Evolutionary conservation across 176 grass and related monocot species (phyloP).

Genomic region (Cenchrus purpureus): DNA sequence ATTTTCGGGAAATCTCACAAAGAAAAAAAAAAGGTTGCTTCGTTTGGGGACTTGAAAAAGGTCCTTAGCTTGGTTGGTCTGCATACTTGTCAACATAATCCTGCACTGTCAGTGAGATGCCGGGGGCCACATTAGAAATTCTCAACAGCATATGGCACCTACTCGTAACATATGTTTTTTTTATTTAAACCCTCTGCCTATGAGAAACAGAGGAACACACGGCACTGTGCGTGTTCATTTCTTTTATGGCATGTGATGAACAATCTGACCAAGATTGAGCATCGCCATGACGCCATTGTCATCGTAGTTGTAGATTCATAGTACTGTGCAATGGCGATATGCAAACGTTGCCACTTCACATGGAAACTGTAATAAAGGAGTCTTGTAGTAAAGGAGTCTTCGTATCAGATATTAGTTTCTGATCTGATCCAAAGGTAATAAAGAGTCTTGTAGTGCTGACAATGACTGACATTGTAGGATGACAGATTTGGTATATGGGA

Average conservation of each 20-base stretch:
- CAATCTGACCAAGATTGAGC: background rate
- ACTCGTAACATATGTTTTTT: background rate
- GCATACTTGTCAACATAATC: background rate
- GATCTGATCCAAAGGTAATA: background rate
- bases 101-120: slow-evolving; percentile 1
- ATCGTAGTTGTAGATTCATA: too few species aligned
- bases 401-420: background rate
- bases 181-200: background rate
- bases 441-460: background rate
- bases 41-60: background rate
- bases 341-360: background rate
- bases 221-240: background rate
- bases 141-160: background rate
- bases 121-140: background rate
- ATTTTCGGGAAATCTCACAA: background rate
- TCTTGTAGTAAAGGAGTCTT: background rate
- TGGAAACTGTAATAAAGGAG: background rate
- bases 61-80: background rate
- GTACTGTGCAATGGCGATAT: background rate
- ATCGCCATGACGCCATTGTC: background rate
- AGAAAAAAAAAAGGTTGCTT: background rate
- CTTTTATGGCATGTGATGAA: background rate
- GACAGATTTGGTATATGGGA: background rate
- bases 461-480: slow-evolving; percentile 7
- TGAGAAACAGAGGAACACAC: background rate